phyloP scores from a whole-genome alignment of 805 yeast species.

The Metschnikowia cubensis region DNA sequence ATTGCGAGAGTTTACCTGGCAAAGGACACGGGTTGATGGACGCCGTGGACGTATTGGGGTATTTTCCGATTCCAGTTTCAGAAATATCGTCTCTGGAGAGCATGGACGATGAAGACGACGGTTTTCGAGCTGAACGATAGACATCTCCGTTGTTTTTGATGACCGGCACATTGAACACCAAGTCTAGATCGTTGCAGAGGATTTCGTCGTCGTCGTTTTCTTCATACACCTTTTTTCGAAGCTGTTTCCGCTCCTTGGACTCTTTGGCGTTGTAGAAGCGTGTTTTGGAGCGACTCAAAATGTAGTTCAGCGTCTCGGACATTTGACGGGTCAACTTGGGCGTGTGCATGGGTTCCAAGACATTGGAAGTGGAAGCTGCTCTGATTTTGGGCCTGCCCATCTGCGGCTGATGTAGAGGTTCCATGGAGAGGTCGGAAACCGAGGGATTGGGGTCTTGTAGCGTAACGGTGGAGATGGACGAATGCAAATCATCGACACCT shows the following conservation, averaged over 20 bases:
- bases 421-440: background rate
- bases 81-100: conserved; percentile 26
- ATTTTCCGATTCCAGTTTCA: conserved; percentile 24
- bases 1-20: conserved; percentile 18
- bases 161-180: conserved; percentile 43
- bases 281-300: conserved; percentile 32
- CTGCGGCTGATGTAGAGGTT: conserved; percentile 4
- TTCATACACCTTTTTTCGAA: conserved; percentile 38
- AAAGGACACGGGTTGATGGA: conserved; percentile 17
- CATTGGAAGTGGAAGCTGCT: conserved; percentile 15
- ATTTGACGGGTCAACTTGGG: conserved; percentile 8
- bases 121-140: conserved; percentile 18
- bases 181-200: conserved; percentile 33
- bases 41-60: conserved; percentile 16
- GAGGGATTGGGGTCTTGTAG: conserved; percentile 9
- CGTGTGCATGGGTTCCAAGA: conserved; percentile 5
- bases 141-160: conserved; percentile 34
- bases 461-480: conserved; percentile 21
- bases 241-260: conserved; percentile 34
- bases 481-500: conserved; percentile 5
- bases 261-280: conserved; percentile 32
- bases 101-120: conserved; percentile 13
- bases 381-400: conserved; percentile 11
- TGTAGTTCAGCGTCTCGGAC: conserved; percentile 17
- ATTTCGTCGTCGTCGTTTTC: conserved; percentile 40